Evolutionary conservation across 2,329 filamentous ascomycete genomes (phyloP), one percentile per base, ranked within the genome.

Genomic region (Cladosporium sp.): DNA sequence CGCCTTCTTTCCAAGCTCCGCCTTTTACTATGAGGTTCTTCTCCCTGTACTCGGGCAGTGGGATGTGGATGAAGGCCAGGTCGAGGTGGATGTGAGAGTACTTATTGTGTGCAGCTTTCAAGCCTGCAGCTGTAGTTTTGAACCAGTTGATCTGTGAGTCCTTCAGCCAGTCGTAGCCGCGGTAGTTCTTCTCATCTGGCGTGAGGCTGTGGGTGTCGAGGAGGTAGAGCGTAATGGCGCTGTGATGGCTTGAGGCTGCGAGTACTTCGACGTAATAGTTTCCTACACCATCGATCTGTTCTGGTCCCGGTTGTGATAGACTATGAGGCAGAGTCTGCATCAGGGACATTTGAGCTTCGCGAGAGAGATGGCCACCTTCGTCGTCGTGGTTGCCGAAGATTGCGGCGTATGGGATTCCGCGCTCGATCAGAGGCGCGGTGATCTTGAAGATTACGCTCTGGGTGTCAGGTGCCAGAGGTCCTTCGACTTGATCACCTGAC

Each of bases 331-430:
- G 80, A 0, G 86, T 85, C 71, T 96, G 86, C 66, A 96, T 85
- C 13, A 99, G 80, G 3, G 85, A 80, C 92, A 99, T 97, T 68
- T 94, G 87, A 2, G 84, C 83, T 4, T 82, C 78, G 57, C 94
- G 88, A 15, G 86, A 84, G 63, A 97, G 81, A 9, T 62, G 60
- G 10, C 58, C 48, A 34, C 87, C 87, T 77, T 97, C 93, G 67
- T 97, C 93, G 69, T 99, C 94, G 73, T 99, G 94, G 71, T 99
- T 99, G 57, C 94, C 94, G 68, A 97, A 97, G 59, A 99, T 97
- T 60, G 88, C 87, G 15, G 91, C 90, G 68, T 95, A 97, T 0
- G 94, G 94, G 36, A 97, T 91, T 67, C 91, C 90, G 71, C 89
- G 89, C 71, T 91, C 85, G 61, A 91, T 88, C 51, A 99, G 84